Percentiles rank a stretch among this genome's conserved stretches.
phyloP scores from a whole-genome alignment of 2,329 filamentous ascomycete species.

The Neopestalotiopsis clavispora region DNA sequence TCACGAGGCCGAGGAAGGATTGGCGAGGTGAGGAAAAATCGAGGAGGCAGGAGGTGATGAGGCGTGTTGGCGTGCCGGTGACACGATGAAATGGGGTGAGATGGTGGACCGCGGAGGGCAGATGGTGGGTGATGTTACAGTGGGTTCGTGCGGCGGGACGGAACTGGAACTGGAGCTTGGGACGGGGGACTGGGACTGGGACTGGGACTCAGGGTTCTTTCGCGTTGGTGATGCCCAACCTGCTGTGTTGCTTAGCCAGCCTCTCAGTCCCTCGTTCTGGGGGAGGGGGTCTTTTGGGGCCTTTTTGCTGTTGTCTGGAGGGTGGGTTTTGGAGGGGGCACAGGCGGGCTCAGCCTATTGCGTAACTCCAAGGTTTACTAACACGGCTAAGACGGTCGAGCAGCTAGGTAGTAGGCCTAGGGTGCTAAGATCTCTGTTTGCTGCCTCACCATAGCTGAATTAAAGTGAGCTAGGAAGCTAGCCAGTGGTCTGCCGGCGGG shows the following conservation, averaged over 20 bases:
- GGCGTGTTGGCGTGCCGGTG: neutral
- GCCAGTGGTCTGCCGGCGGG: neutral
- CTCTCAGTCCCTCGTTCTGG: no score
- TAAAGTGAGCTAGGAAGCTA: neutral
- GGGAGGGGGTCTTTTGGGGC: neutral
- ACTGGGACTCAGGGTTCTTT: neutral
- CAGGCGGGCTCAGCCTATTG: neutral
- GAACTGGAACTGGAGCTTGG: neutral
- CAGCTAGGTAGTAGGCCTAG: neutral
- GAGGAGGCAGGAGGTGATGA: neutral
- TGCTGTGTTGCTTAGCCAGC: neutral
- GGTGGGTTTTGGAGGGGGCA: no score
- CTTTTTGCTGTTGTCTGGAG: no score
- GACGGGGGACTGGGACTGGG: neutral
- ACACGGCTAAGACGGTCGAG: neutral
- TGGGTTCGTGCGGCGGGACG: neutral
- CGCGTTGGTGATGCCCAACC: neutral
- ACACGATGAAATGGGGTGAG: neutral
- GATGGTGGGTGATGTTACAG: constrained; percentile 1
- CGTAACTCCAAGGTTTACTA: neutral
- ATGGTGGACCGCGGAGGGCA: neutral
- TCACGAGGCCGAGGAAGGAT: constrained; percentile 5
- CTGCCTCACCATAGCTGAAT: neutral
- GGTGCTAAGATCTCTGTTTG: neutral
- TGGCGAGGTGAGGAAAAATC: neutral